These are phyloP conservation scores for Akanthomyces dipterigenus DNA, from an alignment of 2,329 filamentous ascomycete species.

Conservation along the genomic window DNA sequence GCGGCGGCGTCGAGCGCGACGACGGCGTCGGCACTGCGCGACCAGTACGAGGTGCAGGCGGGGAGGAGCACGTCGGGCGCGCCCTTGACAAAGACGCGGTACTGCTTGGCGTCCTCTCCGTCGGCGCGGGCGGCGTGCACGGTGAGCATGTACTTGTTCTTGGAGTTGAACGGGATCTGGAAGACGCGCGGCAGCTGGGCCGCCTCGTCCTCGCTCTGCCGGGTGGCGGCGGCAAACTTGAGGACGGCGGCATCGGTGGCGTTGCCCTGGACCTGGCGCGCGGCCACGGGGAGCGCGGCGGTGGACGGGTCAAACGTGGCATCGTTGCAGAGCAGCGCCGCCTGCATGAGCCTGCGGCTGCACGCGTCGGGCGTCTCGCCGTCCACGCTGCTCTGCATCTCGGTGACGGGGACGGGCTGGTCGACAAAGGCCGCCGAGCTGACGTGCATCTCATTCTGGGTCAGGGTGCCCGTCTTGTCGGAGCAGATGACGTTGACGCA, in stretches of 20 bases:
- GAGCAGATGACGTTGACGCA: constrained; percentile 39
- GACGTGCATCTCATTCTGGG: constrained; percentile 39
- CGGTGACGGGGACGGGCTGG: constrained; percentile 20
- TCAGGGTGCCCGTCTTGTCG: constrained; percentile 36
- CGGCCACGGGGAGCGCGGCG: constrained; percentile 26
- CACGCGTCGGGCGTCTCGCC: constrained; percentile 13
- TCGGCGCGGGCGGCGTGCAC: constrained; percentile 24
- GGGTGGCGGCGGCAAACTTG: constrained; percentile 28
- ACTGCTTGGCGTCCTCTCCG: constrained; percentile 22
- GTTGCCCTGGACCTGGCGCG: constrained; percentile 33
- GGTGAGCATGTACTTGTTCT: constrained; percentile 44
- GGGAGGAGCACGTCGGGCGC: constrained; percentile 44
- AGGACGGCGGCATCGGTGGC: constrained; percentile 38
- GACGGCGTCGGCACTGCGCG: constrained; percentile 23
- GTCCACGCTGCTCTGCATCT: constrained; percentile 19
- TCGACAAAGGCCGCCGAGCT: constrained; percentile 32
- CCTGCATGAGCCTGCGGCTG: constrained; percentile 21
- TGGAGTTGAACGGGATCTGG: constrained; percentile 43
- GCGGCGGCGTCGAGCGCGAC: constrained; percentile 28
- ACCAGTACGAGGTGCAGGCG: constrained; percentile 30
- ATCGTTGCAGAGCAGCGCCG: constrained; percentile 34
- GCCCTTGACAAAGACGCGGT: constrained; percentile 45
- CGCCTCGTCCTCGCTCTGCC: constrained; percentile 14
- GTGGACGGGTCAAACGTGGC: constrained; percentile 34
- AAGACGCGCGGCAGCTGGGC: constrained; percentile 24